A percentile compares a stretch with the other conserved stretches of the same genome.
These are phyloP conservation scores for Amphichorda felina DNA, from an alignment of 2,329 filamentous ascomycete genomes.

Conservation along the genomic window DNA sequence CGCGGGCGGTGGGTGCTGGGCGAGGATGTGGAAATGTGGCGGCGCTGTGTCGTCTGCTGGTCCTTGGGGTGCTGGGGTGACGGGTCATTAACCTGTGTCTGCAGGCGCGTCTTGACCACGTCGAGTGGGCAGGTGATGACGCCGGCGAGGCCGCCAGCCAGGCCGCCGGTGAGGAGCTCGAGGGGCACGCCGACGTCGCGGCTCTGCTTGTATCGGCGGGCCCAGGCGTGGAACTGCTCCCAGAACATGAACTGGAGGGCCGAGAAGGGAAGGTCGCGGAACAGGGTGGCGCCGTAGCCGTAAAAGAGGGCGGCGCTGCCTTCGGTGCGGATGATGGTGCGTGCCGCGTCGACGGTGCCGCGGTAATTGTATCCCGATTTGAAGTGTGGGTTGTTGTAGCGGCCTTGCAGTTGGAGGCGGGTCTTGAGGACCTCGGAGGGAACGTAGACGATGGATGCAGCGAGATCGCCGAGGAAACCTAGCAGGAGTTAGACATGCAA, in stretches of 20 bases:
- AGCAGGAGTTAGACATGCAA: not conserved
- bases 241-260: constrained; percentile 97
- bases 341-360: constrained; percentile 69
- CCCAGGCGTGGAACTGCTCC: constrained; percentile 80
- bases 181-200: constrained; percentile 75
- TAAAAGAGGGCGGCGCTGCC: constrained; percentile 81
- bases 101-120: constrained; percentile 92
- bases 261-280: constrained; percentile 89
- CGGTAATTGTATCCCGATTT: constrained; percentile 93
- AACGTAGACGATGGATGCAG: constrained; percentile 86
- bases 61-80: constrained; percentile 17
- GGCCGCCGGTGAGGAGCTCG: constrained; percentile 81
- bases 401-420: constrained; percentile 87
- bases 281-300: constrained; percentile 94
- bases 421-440: constrained; percentile 97
- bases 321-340: constrained; percentile 74
- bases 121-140: constrained; percentile 93
- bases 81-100: constrained; percentile 62
- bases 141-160: constrained; percentile 83
- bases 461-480: constrained; percentile 90
- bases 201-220: constrained; percentile 65
- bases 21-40: constrained; percentile 79
- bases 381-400: constrained; percentile 91
- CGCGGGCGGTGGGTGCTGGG: constrained; percentile 73
- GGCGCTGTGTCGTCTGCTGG: constrained; percentile 46